Evolutionary conservation across 345 rosid genomes (phyloP).

Genomic region (Sapria himalayana): DNA sequence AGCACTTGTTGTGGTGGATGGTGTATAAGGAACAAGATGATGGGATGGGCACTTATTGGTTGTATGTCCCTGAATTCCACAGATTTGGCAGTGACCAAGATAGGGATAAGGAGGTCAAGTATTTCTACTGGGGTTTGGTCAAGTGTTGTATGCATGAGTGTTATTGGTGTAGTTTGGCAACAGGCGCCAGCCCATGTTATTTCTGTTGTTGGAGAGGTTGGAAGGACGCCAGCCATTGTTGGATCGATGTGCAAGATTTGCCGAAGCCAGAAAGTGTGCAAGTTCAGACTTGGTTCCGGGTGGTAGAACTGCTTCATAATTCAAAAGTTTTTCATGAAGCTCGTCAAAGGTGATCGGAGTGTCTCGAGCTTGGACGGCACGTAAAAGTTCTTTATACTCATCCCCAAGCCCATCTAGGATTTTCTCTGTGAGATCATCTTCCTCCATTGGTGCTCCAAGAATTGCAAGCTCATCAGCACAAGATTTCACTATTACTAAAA

Average conservation of each 20-base stretch:
- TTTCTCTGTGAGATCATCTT: background rate
- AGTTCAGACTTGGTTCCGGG: background rate
- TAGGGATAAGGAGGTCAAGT: background rate
- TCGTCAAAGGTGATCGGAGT: background rate
- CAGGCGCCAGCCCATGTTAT: background rate
- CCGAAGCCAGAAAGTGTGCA: background rate
- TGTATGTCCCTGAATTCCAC: background rate
- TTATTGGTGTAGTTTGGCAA: background rate
- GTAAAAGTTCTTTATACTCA: background rate
- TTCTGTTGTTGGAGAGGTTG: background rate
- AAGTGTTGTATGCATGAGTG: background rate
- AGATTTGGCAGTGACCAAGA: background rate
- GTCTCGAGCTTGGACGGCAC: background rate
- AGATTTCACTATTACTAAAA: background rate
- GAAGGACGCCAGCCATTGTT: background rate
- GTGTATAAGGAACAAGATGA: too few species aligned
- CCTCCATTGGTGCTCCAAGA: background rate
- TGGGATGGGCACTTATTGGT: background rate
- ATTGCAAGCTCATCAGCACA: background rate
- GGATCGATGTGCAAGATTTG: background rate
- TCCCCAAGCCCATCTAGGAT: background rate
- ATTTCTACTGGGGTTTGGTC: background rate
- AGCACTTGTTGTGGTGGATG: too few species aligned
- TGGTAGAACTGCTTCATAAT: background rate
- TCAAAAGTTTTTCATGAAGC: background rate